Conservation (phyloP, 306 rosid genomes). For the Cicer bijugum region DNA sequence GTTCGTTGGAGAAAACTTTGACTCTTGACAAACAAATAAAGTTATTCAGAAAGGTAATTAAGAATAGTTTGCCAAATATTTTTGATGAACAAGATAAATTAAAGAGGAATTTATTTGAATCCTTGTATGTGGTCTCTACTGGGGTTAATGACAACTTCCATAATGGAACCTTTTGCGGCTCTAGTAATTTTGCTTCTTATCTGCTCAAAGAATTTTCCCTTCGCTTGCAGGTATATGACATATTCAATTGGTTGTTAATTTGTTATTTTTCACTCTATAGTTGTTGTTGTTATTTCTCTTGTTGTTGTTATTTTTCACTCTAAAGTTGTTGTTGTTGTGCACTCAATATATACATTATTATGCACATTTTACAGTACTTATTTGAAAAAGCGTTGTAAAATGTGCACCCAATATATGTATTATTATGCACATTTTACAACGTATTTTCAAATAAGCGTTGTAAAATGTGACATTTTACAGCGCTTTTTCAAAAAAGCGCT, state of each 20-base stretch:
- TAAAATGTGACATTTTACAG: no score
- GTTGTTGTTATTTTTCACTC: no score
- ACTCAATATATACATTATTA: no score
- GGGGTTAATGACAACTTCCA: conserved; percentile 44
- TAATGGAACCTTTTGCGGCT: conserved; percentile 24
- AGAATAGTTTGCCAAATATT: conserved; percentile 27
- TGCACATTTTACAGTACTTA: no score
- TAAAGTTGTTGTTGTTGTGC: no score
- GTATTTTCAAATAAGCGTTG: no score
- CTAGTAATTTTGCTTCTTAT: background rate
- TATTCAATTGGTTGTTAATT: background rate
- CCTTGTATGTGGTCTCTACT: conserved; percentile 38
- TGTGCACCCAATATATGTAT: no score
- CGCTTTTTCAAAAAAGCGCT: no score
- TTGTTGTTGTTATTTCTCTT: no score
- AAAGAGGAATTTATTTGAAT: conserved; percentile 45
- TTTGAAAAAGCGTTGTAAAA: no score
- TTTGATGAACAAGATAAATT: conserved; percentile 24
- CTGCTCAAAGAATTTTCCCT: conserved; percentile 37
- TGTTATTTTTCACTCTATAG: no score
- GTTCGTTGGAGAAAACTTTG: conserved; percentile 25
- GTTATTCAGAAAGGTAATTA: conserved; percentile 30
- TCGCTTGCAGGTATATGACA: conserved; percentile 41
- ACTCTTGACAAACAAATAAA: conserved; percentile 34
- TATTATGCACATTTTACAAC: no score